Evolutionary conservation across 768 basidiomycete species (phyloP), one percentile per base, ranked within the genome.

Genomic region (Termitomyces sp.): DNA sequence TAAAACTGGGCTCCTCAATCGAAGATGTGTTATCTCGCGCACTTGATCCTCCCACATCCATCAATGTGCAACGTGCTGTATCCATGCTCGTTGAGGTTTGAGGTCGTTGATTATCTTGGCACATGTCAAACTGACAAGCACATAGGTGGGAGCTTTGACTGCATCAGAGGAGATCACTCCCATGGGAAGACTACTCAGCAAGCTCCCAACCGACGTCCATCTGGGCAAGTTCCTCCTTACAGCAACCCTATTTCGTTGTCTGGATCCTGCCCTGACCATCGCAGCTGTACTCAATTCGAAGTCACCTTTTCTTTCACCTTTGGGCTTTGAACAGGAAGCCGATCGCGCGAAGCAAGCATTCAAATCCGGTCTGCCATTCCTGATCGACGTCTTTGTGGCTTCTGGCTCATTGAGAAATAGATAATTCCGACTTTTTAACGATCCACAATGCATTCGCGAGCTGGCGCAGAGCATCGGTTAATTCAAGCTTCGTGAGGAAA

Each of bases 251-350:
- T 91, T 98, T 68, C 83, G 84, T 44, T 98, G 96, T 67, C 73
- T 98, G 59, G 96, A 98, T 70, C 92, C 95, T 1, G 96, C 94
- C n/a, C 77, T 99, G 48, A 97, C 96, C 5, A 94, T 99, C 57
- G 94, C 93, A 16, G 96, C 96, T 6, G 84, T 91, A 1, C 74
- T 98, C 41, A 95, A 91, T 66, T 88, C 91, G 0, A 98, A 98
- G 69, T 92, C 91, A 1, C 96, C 95, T 0, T 99, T 98, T 68
- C 69, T 98, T 21, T 81, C 88, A 3, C 95, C 96, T 0, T 82
- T 96, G 57, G 95, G 96, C 3, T 76, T 86, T 44, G 94, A 97
- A 69, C 76, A 83, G 56, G 89, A 94, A 64, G 95, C 95, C 0
- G 88, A 94, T 66, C 79, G 82, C 12, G 90, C 94, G 37, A 97